These are phyloP conservation scores for Phalaenopsis hybrid DNA, from an alignment of 116 monocot species.

Conservation along the genomic window DNA sequence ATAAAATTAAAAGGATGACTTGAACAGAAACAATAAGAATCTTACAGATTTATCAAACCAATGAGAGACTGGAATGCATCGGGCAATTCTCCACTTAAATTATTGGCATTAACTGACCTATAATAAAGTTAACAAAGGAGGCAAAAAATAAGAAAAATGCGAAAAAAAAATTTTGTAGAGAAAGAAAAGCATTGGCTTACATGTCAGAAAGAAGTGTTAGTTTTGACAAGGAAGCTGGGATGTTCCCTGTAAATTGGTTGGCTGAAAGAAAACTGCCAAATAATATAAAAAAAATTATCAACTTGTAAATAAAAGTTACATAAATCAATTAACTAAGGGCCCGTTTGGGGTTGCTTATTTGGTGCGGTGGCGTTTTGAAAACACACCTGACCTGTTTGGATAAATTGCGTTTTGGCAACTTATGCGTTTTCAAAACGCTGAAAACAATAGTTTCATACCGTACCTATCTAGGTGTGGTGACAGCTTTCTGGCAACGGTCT, in stretches of 20 bases:
- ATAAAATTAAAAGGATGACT: background rate
- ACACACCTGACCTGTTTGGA: too few species aligned
- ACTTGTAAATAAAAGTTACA: conserved; percentile 2
- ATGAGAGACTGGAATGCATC: conserved; percentile 48
- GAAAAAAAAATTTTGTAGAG: background rate
- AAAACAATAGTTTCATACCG: too few species aligned
- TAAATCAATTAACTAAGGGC: background rate
- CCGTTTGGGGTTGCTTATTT: too few species aligned
- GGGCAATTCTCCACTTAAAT: conserved; percentile 51
- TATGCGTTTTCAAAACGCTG: too few species aligned
- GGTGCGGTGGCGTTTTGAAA: too few species aligned
- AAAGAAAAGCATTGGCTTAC: conserved; percentile 22
- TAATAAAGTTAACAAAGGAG: background rate
- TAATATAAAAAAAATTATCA: conserved; percentile 3
- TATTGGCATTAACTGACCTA: conserved; percentile 53
- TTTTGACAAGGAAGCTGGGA: conserved; percentile 41
- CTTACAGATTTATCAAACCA: conserved; percentile 50
- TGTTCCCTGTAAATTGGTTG: conserved; percentile 53
- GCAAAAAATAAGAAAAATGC: background rate
- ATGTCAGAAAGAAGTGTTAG: conserved; percentile 37
- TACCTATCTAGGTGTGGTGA: too few species aligned
- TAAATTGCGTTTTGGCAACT: too few species aligned
- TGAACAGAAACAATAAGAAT: background rate
- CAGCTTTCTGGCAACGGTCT: too few species aligned
- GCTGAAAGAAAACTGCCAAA: conserved; percentile 80